phyloP scores from a whole-genome alignment of 2,329 filamentous ascomycete species.

The Aspergillus fischeri region DNA sequence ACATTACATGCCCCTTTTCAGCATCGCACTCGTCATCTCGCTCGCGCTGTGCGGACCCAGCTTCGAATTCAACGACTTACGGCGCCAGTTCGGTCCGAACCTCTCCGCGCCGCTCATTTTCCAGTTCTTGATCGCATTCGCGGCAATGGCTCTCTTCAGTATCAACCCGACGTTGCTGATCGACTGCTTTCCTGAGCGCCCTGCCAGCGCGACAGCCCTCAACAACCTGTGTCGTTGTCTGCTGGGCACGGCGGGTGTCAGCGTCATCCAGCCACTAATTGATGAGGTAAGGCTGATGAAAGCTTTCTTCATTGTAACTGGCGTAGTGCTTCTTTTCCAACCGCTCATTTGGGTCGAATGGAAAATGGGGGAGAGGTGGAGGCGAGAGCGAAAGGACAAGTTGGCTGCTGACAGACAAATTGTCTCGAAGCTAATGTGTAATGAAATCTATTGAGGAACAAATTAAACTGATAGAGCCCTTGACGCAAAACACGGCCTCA shows the following conservation, averaged over 20 bases:
- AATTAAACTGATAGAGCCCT: too few relatives aligned
- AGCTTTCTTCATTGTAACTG: slow-evolving; percentile 26
- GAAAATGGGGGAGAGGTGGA: slow-evolving; percentile 26
- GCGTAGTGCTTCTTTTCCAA: slow-evolving; percentile 21
- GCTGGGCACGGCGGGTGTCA: slow-evolving; percentile 33
- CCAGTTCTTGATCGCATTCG: slow-evolving; percentile 36
- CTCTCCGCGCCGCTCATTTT: slow-evolving; percentile 35
- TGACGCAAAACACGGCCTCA: too few relatives aligned
- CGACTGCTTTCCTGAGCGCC: slow-evolving; percentile 32
- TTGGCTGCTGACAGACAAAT: too few relatives aligned
- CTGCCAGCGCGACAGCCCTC: slow-evolving; percentile 35
- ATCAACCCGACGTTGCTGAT: slow-evolving; percentile 36
- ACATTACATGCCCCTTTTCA: slow-evolving; percentile 5
- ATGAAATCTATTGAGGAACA: too few relatives aligned
- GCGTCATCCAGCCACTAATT: slow-evolving; percentile 30
- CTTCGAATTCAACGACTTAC: slow-evolving; percentile 31
- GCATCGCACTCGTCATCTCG: slow-evolving; percentile 2
- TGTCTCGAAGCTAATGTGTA: too few relatives aligned
- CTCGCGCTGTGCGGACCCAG: slow-evolving; percentile 32
- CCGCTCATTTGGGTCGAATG: slow-evolving; percentile 24
- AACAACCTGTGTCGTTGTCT: slow-evolving; percentile 36
- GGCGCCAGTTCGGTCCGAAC: slow-evolving; percentile 16
- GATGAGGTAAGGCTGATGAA: slow-evolving; percentile 27
- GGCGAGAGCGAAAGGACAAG: slow-evolving; percentile 13
- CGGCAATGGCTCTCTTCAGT: slow-evolving; percentile 31